Conservation (phyloP, 2,329 filamentous ascomycete species). For the Nothopassalora personata region DNA sequence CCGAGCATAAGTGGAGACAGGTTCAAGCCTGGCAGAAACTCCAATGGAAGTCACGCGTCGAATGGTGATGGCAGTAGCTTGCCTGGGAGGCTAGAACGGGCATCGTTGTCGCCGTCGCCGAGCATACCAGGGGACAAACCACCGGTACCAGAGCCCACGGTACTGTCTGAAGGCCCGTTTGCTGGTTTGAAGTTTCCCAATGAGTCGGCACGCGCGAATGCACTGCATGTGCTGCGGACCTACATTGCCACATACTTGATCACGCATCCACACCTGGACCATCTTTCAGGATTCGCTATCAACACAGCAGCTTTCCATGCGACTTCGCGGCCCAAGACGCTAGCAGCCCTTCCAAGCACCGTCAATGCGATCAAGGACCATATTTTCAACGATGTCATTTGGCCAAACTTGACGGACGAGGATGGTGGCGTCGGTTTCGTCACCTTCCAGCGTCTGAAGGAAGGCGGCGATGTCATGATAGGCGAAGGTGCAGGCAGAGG, state of each 20-base stretch:
- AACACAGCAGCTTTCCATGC: slow-evolving; percentile 85
- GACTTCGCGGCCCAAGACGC: slow-evolving; percentile 68
- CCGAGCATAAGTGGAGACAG: slow-evolving; percentile 35
- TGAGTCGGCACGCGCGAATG: slow-evolving; percentile 67
- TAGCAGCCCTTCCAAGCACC: slow-evolving; percentile 82
- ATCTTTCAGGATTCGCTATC: slow-evolving; percentile 84
- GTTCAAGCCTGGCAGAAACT: slow-evolving; percentile 2
- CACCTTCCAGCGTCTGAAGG: slow-evolving; percentile 80
- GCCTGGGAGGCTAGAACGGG: neutral
- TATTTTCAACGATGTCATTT: slow-evolving; percentile 96
- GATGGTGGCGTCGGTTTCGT: slow-evolving; percentile 90
- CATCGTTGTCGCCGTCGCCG: slow-evolving; percentile 1
- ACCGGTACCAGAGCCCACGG: slow-evolving; percentile 40
- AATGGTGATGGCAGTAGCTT: slow-evolving; percentile 7
- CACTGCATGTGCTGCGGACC: slow-evolving; percentile 68
- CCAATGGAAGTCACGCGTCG: slow-evolving; percentile 13
- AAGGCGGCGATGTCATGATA: slow-evolving; percentile 79
- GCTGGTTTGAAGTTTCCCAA: slow-evolving; percentile 67
- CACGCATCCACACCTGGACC: slow-evolving; percentile 95
- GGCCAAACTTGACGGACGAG: slow-evolving; percentile 95
- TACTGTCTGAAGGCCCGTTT: slow-evolving; percentile 66
- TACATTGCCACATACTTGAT: slow-evolving; percentile 86
- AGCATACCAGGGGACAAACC: slow-evolving; percentile 13
- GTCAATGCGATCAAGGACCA: slow-evolving; percentile 87
- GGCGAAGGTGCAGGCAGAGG: slow-evolving; percentile 74